Evolutionary conservation across 192 early-diverging fungal genomes (phyloP).

Genomic region (Dissophora ornata): DNA sequence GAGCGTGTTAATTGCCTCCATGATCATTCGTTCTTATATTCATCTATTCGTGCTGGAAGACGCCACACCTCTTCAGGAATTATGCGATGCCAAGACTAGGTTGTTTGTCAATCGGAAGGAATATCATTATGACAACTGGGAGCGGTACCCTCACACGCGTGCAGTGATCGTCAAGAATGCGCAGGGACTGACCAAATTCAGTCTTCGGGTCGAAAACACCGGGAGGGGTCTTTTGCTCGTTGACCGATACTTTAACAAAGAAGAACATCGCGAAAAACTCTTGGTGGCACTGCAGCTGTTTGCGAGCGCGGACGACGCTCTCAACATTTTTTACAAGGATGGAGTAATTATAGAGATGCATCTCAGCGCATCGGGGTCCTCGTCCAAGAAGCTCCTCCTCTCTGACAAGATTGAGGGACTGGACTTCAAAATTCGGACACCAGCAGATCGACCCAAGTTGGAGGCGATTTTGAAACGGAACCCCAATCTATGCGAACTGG

Average conservation of each 20-base stretch:
- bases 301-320: background rate
- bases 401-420: slow-evolving; percentile 11
- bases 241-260: slow-evolving; percentile 7
- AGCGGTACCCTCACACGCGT: slow-evolving; percentile 13
- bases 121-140: slow-evolving; percentile 10
- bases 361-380: background rate
- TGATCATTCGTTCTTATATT: background rate
- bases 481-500: slow-evolving; percentile 1
- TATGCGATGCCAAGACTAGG: slow-evolving; percentile 4
- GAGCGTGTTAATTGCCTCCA: slow-evolving; percentile 7
- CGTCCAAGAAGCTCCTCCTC: slow-evolving; percentile 13
- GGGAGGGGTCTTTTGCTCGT: slow-evolving; percentile 14
- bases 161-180: slow-evolving; percentile 10
- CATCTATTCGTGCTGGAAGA: slow-evolving; percentile 20
- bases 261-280: background rate
- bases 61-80: background rate
- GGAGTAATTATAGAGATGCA: background rate
- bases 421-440: background rate
- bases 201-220: background rate
- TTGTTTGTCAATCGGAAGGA: background rate
- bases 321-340: background rate
- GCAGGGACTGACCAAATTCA: background rate
- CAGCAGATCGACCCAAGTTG: background rate
- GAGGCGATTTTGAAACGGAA: slow-evolving; percentile 18
- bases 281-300: background rate